A percentile compares a stretch with the other conserved stretches of the same genome.
These are phyloP conservation scores for Pulveroboletus ravenelii DNA, from an alignment of 768 basidiomycete genomes.

Conservation along the genomic window DNA sequence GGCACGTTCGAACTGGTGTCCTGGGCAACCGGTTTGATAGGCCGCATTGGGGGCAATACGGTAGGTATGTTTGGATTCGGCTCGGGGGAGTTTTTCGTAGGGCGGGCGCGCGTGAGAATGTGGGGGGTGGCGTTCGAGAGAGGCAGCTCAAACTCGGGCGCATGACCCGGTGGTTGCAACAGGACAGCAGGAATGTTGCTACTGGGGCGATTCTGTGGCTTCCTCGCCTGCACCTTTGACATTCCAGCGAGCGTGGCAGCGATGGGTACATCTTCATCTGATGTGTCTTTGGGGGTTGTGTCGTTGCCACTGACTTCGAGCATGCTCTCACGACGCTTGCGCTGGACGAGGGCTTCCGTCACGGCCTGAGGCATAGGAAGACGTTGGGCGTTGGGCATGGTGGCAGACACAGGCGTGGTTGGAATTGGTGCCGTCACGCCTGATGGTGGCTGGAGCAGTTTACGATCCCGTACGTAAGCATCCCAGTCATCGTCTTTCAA, in stretches of 20 bases:
- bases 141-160: constrained; percentile 25
- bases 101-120: constrained; percentile 22
- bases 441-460: constrained; percentile 76
- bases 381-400: constrained; percentile 35
- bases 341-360: constrained; percentile 63
- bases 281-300: constrained; percentile 29
- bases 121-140: constrained; percentile 15
- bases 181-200: constrained; percentile 26
- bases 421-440: constrained; percentile 77
- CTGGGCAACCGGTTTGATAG: constrained; percentile 33
- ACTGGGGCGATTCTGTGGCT: constrained; percentile 14
- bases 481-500: constrained; percentile 80
- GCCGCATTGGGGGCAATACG: constrained; percentile 27
- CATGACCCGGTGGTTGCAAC: constrained; percentile 29
- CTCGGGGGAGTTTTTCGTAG: constrained; percentile 16
- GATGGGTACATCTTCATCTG: constrained; percentile 34
- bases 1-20: constrained; percentile 36
- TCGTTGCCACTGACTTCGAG: constrained; percentile 41
- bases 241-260: constrained; percentile 16
- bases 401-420: constrained; percentile 44
- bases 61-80: constrained; percentile 27
- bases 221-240: constrained; percentile 16
- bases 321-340: constrained; percentile 69
- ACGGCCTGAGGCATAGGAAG: constrained; percentile 67
- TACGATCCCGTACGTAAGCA: constrained; percentile 77